phyloP scores from a whole-genome alignment of 148 eudicot genomes.

The Suaeda aralocaspica region DNA sequence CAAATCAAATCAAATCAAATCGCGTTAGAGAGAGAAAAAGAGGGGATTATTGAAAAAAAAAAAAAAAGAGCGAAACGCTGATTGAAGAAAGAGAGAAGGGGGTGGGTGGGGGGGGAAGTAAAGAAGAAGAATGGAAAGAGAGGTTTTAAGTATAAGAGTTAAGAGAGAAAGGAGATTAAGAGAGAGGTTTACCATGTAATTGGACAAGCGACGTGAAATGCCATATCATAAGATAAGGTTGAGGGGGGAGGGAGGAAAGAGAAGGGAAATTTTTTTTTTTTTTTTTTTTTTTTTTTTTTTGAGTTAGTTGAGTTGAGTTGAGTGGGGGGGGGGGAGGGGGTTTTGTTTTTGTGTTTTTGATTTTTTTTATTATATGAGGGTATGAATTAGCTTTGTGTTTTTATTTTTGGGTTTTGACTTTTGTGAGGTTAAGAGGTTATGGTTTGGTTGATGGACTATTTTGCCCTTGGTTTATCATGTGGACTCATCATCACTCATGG shows the following conservation, averaged over 20 bases:
- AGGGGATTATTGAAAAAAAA: not conserved
- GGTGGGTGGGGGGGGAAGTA: too few species aligned
- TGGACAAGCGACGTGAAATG: slow-evolving; percentile 96
- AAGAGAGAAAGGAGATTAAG: not conserved
- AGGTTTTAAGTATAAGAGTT: not conserved
- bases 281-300: too few species aligned
- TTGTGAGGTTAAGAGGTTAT: too few species aligned
- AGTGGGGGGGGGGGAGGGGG: too few species aligned
- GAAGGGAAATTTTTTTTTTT: too few species aligned
- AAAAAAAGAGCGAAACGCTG: slow-evolving; percentile 11
- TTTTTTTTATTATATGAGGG: not conserved
- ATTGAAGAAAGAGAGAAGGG: not conserved
- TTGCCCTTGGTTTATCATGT: too few species aligned
- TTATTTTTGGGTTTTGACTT: too few species aligned
- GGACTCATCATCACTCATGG: too few species aligned
- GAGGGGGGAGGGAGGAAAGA: too few species aligned
- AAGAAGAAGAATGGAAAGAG: not conserved
- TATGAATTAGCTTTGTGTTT: not conserved
- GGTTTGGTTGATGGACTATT: too few species aligned
- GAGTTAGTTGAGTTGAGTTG: too few species aligned
- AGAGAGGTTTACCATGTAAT: slow-evolving; percentile 62
- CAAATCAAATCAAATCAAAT: slow-evolving; percentile 7
- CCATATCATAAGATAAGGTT: slow-evolving; percentile 44
- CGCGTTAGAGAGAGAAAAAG: slow-evolving; percentile 5
- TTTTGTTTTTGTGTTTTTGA: not conserved